Evolutionary conservation across 148 eudicot genomes (phyloP).

Genomic region (Rhododendron henanense): DNA sequence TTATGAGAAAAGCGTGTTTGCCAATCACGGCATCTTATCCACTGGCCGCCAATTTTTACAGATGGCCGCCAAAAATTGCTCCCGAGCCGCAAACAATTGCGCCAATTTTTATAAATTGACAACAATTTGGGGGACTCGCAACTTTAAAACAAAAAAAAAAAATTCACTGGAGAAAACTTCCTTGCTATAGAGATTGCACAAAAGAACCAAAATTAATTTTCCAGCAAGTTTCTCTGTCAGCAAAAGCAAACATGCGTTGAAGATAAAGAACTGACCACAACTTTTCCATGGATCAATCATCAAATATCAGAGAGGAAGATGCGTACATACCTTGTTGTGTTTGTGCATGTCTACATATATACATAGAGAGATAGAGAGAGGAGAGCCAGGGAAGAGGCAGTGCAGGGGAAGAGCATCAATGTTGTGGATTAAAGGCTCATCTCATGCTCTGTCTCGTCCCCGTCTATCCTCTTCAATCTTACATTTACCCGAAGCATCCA

Average conservation of each 20-base stretch:
- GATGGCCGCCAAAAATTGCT: no score
- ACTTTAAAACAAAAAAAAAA: no score
- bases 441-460: conserved; percentile 12
- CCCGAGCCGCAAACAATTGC: no score
- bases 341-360: neutral
- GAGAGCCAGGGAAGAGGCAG: conserved; percentile 18
- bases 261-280: neutral
- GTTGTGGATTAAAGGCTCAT: neutral
- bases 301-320: neutral
- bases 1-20: no score
- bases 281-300: neutral
- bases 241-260: neutral
- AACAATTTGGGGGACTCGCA: no score
- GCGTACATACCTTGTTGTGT: neutral
- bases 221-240: no score
- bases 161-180: no score
- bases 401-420: conserved; percentile 12
- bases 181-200: neutral
- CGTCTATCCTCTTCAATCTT: conserved; percentile 11
- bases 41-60: no score
- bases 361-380: neutral
- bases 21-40: no score
- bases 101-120: no score
- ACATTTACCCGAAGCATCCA: no score
- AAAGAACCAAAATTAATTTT: no score